Percentiles rank a stretch among this genome's conserved stretches.
Conservation (phyloP, 1,284 basidiomycete genomes). For the Bondarzewia mesenterica region DNA sequence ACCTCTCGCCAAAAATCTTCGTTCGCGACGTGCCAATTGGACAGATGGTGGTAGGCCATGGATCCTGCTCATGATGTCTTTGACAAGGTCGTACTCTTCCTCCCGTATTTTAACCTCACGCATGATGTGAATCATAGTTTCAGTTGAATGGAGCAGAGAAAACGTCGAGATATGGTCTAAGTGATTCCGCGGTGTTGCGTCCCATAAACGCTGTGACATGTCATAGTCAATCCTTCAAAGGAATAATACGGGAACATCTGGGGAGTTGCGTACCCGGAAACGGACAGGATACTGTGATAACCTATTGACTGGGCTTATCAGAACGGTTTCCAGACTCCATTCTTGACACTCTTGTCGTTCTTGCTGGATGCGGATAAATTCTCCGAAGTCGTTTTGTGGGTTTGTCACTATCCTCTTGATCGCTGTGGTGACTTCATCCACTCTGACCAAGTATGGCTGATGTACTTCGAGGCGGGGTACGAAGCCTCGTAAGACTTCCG, state of each 20-base stretch:
- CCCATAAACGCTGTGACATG: constrained; percentile 44
- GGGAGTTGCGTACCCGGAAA: constrained; percentile 59
- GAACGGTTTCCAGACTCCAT: constrained; percentile 56
- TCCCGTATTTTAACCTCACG: constrained; percentile 79
- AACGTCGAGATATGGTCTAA: constrained; percentile 60
- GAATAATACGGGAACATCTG: constrained; percentile 1
- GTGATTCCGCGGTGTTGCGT: constrained; percentile 62
- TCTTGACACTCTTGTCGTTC: constrained; percentile 41
- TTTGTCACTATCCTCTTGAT: constrained; percentile 51
- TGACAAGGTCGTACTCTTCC: constrained; percentile 72
- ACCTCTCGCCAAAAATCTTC: constrained; percentile 67
- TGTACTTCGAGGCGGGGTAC: constrained; percentile 69
- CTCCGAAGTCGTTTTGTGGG: constrained; percentile 63
- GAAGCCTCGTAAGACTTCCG: constrained; percentile 50
- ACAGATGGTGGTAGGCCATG: constrained; percentile 45
- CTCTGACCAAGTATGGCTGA: constrained; percentile 74
- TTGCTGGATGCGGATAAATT: constrained; percentile 76
- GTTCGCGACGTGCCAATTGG: constrained; percentile 58
- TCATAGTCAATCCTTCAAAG: not conserved
- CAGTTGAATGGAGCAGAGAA: constrained; percentile 58
- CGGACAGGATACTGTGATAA: constrained; percentile 66
- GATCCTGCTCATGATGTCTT: constrained; percentile 52
- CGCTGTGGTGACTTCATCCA: constrained; percentile 50
- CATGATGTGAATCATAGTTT: constrained; percentile 65
- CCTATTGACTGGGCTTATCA: constrained; percentile 71